Conservation (phyloP, 305 asterid genomes). For the Rubia peregrina region DNA sequence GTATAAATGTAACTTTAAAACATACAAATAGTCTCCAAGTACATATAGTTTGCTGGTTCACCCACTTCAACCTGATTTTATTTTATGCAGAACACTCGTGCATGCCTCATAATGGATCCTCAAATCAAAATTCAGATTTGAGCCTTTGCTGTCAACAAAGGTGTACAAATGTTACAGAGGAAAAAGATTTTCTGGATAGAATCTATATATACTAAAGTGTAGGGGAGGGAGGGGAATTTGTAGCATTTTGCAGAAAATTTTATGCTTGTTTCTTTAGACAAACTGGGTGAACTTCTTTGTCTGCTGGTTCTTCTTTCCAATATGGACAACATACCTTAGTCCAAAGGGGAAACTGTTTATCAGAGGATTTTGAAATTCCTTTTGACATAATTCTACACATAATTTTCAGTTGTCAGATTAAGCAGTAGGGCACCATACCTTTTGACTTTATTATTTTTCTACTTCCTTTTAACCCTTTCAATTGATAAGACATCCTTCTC, state of each 20-base stretch:
- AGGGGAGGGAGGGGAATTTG: not conserved
- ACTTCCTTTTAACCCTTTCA: slow-evolving; percentile 15
- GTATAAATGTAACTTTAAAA: too few species aligned
- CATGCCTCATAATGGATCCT: not conserved
- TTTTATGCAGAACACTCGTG: not conserved
- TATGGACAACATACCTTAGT: slow-evolving; percentile 20
- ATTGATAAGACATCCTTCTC: slow-evolving; percentile 36
- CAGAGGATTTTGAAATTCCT: not conserved
- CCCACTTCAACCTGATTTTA: too few species aligned
- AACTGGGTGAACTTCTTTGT: slow-evolving; percentile 11
- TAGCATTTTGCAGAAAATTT: slow-evolving; percentile 22
- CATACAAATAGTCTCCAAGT: too few species aligned
- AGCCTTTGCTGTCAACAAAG: not conserved
- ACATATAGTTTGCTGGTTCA: too few species aligned
- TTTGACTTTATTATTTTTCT: slow-evolving; percentile 29
- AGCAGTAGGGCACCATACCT: slow-evolving; percentile 19
- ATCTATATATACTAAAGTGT: slow-evolving; percentile 15
- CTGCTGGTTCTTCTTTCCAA: slow-evolving; percentile 13
- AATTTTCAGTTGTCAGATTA: slow-evolving; percentile 26
- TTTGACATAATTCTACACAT: not conserved
- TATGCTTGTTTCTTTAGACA: slow-evolving; percentile 34
- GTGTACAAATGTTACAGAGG: not conserved
- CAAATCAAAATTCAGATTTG: not conserved
- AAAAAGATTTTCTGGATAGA: slow-evolving; percentile 16
- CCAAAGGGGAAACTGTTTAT: slow-evolving; percentile 20